phyloP scores from a whole-genome alignment of 441 rosid species.

The Erodium moschatum region DNA sequence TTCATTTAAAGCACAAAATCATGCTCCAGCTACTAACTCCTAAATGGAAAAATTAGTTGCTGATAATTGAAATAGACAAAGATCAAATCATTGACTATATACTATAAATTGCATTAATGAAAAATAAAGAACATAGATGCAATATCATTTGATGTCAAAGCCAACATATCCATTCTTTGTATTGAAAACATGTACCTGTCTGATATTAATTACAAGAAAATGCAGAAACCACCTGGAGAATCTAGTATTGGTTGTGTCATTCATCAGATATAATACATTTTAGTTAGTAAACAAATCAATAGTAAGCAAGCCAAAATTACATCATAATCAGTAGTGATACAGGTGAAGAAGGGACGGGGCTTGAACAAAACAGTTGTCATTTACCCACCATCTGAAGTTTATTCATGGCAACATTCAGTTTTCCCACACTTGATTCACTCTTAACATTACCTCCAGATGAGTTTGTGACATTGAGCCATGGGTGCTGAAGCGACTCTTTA shows the following conservation, averaged over 20 bases:
- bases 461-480: conserved; percentile 39
- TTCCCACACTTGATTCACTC: not conserved
- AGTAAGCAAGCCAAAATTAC: not conserved
- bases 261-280: not conserved
- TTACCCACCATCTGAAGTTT: conserved; percentile 6
- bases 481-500: conserved; percentile 51
- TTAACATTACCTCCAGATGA: not conserved
- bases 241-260: not conserved
- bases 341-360: not conserved
- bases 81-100: too few relatives aligned
- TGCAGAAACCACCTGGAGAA: not conserved
- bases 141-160: not conserved
- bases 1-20: too few relatives aligned
- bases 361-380: not conserved
- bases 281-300: conserved; percentile 4
- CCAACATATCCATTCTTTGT: conserved; percentile 1
- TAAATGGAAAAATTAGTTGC: too few relatives aligned
- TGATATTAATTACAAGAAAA: not conserved
- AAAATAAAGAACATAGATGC: too few relatives aligned
- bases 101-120: too few relatives aligned
- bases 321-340: not conserved
- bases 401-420: not conserved
- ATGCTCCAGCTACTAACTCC: too few relatives aligned
- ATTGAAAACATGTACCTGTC: not conserved
- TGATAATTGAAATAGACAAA: too few relatives aligned